Percentiles rank a stretch among this genome's conserved stretches.
Evolutionary conservation across 257 asterid species (phyloP).

Genomic region (Salvia splendens): DNA sequence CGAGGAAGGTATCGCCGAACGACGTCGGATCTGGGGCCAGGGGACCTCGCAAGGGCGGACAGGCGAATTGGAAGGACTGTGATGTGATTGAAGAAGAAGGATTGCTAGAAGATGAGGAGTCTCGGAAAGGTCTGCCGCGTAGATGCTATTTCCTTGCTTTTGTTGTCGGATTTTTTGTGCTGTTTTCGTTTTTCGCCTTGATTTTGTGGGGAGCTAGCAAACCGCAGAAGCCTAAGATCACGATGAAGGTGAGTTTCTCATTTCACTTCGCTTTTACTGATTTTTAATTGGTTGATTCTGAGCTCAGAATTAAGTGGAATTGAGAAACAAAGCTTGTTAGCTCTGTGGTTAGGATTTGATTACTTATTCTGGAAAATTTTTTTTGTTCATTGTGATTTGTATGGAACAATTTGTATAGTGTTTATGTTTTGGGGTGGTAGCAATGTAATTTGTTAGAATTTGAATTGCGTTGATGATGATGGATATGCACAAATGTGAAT

Average conservation of each 20-base stretch:
- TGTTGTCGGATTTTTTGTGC: constrained; percentile 57
- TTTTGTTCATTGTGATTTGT: constrained; percentile 9
- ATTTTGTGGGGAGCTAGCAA: constrained; percentile 68
- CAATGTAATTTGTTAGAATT: not conserved
- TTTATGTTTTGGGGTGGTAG: not conserved
- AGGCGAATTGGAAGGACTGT: constrained; percentile 54
- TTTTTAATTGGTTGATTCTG: not conserved
- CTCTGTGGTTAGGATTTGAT: not conserved
- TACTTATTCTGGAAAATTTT: not conserved
- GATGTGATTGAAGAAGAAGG: constrained; percentile 87
- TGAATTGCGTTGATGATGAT: not conserved
- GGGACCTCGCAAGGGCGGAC: constrained; percentile 38
- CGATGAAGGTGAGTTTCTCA: constrained; percentile 56
- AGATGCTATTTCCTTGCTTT: constrained; percentile 66
- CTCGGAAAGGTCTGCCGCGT: constrained; percentile 50
- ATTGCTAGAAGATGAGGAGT: constrained; percentile 53
- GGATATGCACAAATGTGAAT: no score
- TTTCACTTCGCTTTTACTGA: not conserved
- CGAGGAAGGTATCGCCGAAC: constrained; percentile 66
- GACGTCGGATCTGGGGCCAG: constrained; percentile 63
- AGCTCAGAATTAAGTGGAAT: not conserved
- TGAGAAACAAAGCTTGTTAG: not conserved
- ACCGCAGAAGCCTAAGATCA: constrained; percentile 67
- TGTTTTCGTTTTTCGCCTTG: constrained; percentile 64
- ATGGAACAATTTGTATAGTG: not conserved